A percentile compares a stretch with the other conserved stretches of the same genome.
Evolutionary conservation across 2,329 filamentous ascomycete genomes (phyloP).

Genomic region (Nemania sp.): DNA sequence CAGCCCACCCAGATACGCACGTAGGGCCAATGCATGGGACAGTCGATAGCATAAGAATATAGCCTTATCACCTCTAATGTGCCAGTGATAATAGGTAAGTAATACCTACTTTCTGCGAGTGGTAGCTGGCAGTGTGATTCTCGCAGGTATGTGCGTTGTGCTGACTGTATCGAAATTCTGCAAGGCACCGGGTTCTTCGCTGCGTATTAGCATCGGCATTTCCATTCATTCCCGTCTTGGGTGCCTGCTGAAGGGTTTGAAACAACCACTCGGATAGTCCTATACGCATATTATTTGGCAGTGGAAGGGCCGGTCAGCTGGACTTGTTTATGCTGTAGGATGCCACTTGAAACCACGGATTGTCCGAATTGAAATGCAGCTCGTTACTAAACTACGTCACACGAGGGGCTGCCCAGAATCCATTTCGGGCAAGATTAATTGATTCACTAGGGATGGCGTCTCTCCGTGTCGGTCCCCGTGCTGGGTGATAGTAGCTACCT

Average conservation of each 20-base stretch:
- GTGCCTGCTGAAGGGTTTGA: no score
- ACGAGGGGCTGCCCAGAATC: slow-evolving; percentile 16
- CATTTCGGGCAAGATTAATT: slow-evolving; percentile 5
- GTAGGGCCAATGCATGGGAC: background rate
- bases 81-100: no score
- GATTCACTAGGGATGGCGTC: background rate
- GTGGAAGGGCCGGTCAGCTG: background rate
- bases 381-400: slow-evolving; percentile 13
- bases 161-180: slow-evolving; percentile 16
- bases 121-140: background rate
- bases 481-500: background rate
- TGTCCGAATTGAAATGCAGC: slow-evolving; percentile 7
- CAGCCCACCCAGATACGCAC: background rate
- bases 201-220: no score
- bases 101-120: background rate
- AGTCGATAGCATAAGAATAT: no score
- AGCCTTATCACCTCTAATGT: no score
- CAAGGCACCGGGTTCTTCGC: background rate
- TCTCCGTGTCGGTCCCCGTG: background rate
- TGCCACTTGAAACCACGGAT: slow-evolving; percentile 22
- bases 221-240: no score
- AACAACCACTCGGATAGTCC: background rate
- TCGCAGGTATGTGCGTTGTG: slow-evolving; percentile 3
- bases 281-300: slow-evolving; percentile 4
- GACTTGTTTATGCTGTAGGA: slow-evolving; percentile 1